Percentiles rank a stretch among this genome's conserved stretches.
Conservation (phyloP, 2,329 filamentous ascomycete species). For the Talaromyces marneffei region DNA sequence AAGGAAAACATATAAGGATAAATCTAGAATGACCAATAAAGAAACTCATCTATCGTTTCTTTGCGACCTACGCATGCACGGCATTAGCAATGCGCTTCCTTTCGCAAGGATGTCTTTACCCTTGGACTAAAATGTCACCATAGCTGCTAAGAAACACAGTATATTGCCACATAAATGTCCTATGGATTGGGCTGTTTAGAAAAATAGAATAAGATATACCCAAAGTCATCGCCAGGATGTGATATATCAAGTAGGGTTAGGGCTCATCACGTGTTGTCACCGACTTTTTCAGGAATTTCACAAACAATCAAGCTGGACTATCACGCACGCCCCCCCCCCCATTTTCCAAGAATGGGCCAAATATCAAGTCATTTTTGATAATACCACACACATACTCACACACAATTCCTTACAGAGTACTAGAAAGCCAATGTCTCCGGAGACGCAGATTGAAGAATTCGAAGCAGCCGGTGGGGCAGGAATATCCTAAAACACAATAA, state of each 20-base stretch:
- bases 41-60: background rate
- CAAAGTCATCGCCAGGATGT: too few relatives aligned
- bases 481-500: slow-evolving; percentile 10
- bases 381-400: background rate
- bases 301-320: background rate
- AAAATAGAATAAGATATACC: too few relatives aligned
- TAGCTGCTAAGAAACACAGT: too few relatives aligned
- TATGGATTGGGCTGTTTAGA: too few relatives aligned
- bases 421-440: background rate
- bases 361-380: background rate
- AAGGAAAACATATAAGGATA: background rate
- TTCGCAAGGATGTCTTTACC: too few relatives aligned
- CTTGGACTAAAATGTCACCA: too few relatives aligned
- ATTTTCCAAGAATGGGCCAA: background rate
- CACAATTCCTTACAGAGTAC: background rate
- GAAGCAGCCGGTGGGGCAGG: background rate
- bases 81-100: background rate
- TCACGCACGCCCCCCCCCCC: background rate
- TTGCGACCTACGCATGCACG: background rate
- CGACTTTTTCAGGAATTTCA: background rate
- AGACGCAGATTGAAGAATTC: background rate
- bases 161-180: too few relatives aligned
- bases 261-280: background rate
- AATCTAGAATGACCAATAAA: background rate
- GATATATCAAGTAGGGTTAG: too few relatives aligned